Base-by-base conservation (phyloP, 306 rosid species). In the Castanea crenata region DNA sequence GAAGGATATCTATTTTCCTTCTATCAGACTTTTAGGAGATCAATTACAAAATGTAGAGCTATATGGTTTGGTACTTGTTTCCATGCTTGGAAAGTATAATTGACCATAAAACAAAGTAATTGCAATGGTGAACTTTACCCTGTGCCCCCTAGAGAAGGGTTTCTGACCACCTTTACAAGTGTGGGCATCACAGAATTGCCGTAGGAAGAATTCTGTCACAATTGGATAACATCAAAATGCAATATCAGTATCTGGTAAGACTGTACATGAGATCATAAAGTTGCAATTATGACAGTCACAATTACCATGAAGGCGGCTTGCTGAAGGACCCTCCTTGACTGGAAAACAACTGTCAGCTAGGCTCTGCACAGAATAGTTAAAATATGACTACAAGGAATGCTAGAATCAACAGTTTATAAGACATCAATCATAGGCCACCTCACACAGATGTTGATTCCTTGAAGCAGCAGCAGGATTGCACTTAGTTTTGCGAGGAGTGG, bases 391-490 rank as follows among this genome's bases (percentile, higher is more conserved):
- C 11, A 67, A 58, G 71, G 29, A 74, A 34, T 15, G 57, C 52
- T 46, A 56, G 74, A 61, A 55, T 56, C 56, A 64, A 18, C 20
- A 68, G 71, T 49, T 57, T 35, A 65, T 15, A 18, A 59, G 67
- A 76, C 14, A 55, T 84, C 38, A 82, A 44, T 65, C 59, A 79
- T 69, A 78, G 83, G 83, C 78, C 56, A 92, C 97, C 97, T 92
- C 97, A 82, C 97, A 92, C n/a, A 92, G 73, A 81, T 86, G 93
- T 75, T 90, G 85, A 80, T 92, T 92, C 78, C 84, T 88, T 69
- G 95, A 79, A 58, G 89, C 90, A 5, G 97, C 95, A 52, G 95
- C 88, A 68, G 97, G 90, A 79, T 90, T 90, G 90, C 97, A 92
- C 83, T 87, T 92, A 19, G 91, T 85, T 77, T 87, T 92, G 62